These are phyloP conservation scores for Globisporangium emineosum DNA, from an alignment of 352 stramenopile species.

Conservation along the genomic window DNA sequence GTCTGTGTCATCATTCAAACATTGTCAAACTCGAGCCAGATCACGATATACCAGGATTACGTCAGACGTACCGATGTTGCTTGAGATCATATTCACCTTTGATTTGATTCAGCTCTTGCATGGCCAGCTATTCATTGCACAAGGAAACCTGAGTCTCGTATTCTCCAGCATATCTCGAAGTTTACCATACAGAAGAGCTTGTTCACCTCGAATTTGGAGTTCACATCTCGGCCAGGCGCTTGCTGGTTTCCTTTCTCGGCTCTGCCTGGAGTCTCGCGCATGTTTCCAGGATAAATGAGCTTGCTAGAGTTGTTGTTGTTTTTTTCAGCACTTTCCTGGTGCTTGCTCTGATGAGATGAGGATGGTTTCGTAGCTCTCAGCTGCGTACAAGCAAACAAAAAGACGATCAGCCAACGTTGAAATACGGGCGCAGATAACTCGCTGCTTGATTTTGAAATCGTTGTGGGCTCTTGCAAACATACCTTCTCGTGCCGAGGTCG, in stretches of 20 bases:
- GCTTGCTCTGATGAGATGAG: neutral
- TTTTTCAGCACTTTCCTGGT: neutral
- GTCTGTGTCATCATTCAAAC: slow-evolving; percentile 13
- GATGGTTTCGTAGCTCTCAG: neutral
- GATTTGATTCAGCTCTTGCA: slow-evolving; percentile 49
- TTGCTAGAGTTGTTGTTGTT: slow-evolving; percentile 3
- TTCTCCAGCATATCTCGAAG: neutral
- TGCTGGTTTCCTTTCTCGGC: neutral
- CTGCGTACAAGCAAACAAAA: neutral
- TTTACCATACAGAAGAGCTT: neutral
- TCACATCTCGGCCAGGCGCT: slow-evolving; percentile 22
- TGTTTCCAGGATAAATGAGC: slow-evolving; percentile 8
- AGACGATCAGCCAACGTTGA: neutral
- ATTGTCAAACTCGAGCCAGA: neutral
- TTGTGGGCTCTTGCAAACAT: neutral
- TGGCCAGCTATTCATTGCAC: slow-evolving; percentile 28
- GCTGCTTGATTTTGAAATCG: neutral
- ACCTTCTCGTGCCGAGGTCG: slow-evolving; percentile 21
- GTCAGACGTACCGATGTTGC: slow-evolving; percentile 25
- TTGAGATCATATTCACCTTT: slow-evolving; percentile 37
- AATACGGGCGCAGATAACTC: neutral
- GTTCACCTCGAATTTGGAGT: slow-evolving; percentile 45
- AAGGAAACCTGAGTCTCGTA: neutral
- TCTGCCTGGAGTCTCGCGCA: neutral
- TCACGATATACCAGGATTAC: neutral